Base-by-base conservation (phyloP, 768 basidiomycete species). In the Scleroderma citrinum region DNA sequence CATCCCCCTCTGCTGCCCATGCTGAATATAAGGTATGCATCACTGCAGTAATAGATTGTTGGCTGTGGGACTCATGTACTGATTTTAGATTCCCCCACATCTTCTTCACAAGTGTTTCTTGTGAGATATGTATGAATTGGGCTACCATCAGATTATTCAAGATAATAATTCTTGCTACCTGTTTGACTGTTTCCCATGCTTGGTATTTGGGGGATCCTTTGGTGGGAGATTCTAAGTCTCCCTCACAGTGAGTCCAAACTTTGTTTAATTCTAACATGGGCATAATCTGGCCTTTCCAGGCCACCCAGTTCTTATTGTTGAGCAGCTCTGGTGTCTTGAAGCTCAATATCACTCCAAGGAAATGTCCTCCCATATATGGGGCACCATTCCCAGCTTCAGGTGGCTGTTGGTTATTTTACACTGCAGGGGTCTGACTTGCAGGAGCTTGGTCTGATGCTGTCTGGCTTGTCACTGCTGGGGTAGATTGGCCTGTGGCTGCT, bases 71-170 rank as follows among this genome's bases (percentile, higher is more conserved):
- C 23, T 52, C 46, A 44, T 52, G 42, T 2, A 47, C 26, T 2
- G 13, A 4, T 17, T 30, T 35, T 5, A 52, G 26, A 17, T 36
- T 47, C 2, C 37, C n/a, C 51, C 51, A 52, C 24, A 50, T 50
- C 5, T 50, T 41, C 43, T 13, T 13, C 12, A 35, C n/a, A n/a
- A 12, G 12, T 5, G 13, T 35, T 5, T 4, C 34, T 12, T 35
- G 34, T 5, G 34, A 21, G 6, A 19, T 17, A 42, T 39, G 37
- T 3, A 39, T 12, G 12, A 39, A 39, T 12, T 39, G 37, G 7
- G n/a, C n/a, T 21, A 12, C 16, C 5, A n/a, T 4, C 4, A 39
- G 20, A 12, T 39, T 39, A 39, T 20, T 19, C 3, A n/a, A 17
- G 19, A 39, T 39, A 5, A 39, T 11, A 17, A 39, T 17, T 5